These are phyloP conservation scores for Aplosporella prunicola DNA, from an alignment of 2,329 filamentous ascomycete species.

Conservation along the genomic window DNA sequence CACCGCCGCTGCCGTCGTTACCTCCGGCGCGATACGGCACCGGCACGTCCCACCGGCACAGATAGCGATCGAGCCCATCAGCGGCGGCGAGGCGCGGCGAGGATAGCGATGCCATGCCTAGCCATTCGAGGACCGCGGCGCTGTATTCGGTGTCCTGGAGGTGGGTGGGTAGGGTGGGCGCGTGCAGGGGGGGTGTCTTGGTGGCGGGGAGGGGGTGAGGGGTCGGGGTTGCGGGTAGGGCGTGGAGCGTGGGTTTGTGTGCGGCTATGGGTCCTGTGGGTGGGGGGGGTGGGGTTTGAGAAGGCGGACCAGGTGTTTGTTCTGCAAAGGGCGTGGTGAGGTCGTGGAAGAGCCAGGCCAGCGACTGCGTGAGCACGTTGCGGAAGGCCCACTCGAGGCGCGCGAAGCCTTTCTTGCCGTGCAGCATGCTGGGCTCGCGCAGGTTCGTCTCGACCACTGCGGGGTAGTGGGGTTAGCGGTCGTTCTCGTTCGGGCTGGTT, in stretches of 20 bases:
- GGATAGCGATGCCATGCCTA: conserved; percentile 55
- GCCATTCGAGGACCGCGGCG: conserved; percentile 62
- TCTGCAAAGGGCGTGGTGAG: conserved; percentile 25
- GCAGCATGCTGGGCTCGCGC: conserved; percentile 63
- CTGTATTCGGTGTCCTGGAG: conserved; percentile 52
- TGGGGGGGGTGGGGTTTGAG: conserved; percentile 15
- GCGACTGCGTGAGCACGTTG: conserved; percentile 58
- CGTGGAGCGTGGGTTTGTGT: conserved; percentile 2
- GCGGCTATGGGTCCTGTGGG: conserved; percentile 3
- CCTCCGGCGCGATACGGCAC: conserved; percentile 21
- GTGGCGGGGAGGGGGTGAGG: conserved; percentile 25
- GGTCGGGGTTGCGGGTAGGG: conserved; percentile 12
- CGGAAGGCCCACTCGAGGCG: conserved; percentile 68
- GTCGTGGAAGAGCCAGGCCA: conserved; percentile 73
- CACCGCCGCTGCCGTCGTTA: conserved; percentile 5
- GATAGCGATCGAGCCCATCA: conserved; percentile 57
- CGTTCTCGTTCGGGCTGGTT: neutral
- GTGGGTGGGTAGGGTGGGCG: conserved; percentile 24
- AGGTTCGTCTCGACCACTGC: conserved; percentile 71
- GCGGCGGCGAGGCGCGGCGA: conserved; percentile 51
- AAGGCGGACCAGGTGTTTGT: conserved; percentile 35
- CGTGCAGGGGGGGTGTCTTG: conserved; percentile 17
- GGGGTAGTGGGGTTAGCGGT: too few species aligned
- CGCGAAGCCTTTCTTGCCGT: conserved; percentile 75
- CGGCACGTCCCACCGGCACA: conserved; percentile 59